Evolutionary conservation across 345 rosid species (phyloP), one percentile per base, ranked within the genome.

Genomic region (Cardamine occulta): DNA sequence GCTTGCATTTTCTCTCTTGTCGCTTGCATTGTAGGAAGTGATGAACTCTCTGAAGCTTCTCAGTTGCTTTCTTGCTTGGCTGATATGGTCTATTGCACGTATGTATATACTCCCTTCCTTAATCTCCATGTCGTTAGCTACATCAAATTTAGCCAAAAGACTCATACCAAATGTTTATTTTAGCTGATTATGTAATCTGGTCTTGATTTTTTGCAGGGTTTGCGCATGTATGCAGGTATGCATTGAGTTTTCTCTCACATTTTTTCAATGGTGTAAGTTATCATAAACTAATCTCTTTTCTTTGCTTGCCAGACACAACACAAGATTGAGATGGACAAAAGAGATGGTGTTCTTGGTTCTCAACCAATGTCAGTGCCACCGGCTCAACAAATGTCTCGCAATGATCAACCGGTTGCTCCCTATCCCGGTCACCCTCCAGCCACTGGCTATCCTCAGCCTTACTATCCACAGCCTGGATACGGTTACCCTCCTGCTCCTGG

Each of bases 211-310:
- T 75, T 44, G 77, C 85, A 93, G 98, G 76, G 98, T 93, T 7
- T 93, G 98, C 48, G 98, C 97, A n/a, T 93, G 98, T 65, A 93
- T 93, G 98, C 98, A 92, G 92, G 97, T 89, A 85, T 14, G 65
- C 23, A 45, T 19, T 12, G n/a, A 65, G 40, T 24, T 13, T 13
- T 57, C 2, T 14, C 0, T 48, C 1, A 21, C 39, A 21, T 15
- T 35, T 7, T 24, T 53, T 76, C 24, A 23, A 39, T 74, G 15
- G 60, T 58, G 68, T 81, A 83, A 34, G 15, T 17, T 87, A 1
- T 14, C 7, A 19, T n/a, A 52, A 52, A 7, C 48, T 15, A 68
- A 39, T 4, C 3, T 31, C 52, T 21, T 31, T 7, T 21, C 24
- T 52, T 69, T 53, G 47, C 39, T 64, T 49, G 67, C 80, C 81